Percentiles rank a stretch among this genome's conserved stretches.
Evolutionary conservation across 345 rosid species (phyloP).

Genomic region (Hibiscus trionum): DNA sequence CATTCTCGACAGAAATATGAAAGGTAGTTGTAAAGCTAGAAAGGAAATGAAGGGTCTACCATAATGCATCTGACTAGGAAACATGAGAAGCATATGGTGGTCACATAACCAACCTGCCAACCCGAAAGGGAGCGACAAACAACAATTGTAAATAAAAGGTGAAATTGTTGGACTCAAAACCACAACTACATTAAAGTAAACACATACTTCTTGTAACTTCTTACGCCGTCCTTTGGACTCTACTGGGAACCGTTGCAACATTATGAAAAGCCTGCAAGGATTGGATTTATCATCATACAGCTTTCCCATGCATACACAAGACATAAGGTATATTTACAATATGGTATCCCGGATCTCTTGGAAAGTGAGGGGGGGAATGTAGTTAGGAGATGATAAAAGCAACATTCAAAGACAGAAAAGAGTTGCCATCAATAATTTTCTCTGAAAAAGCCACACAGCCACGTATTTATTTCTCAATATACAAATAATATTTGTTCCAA

Average conservation of each 20-base stretch:
- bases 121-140: slow-evolving; percentile 3
- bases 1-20: background rate
- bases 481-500: background rate
- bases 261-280: slow-evolving; percentile 71
- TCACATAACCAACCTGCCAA: slow-evolving; percentile 88
- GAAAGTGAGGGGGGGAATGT: background rate
- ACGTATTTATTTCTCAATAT: background rate
- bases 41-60: slow-evolving; percentile 37
- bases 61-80: slow-evolving; percentile 81
- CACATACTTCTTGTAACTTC: slow-evolving; percentile 78
- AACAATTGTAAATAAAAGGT: background rate
- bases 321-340: background rate
- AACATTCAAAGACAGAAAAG: background rate
- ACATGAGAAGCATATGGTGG: slow-evolving; percentile 83
- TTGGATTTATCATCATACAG: background rate
- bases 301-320: background rate
- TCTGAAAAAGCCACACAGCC: background rate
- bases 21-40: background rate
- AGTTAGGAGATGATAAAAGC: background rate
- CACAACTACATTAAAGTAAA: slow-evolving; percentile 12
- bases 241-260: slow-evolving; percentile 91
- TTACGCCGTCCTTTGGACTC: slow-evolving; percentile 91
- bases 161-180: background rate
- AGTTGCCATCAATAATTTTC: background rate
- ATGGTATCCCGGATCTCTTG: background rate